Percentiles rank a stretch among this genome's conserved stretches.
Evolutionary conservation across 2,329 filamentous ascomycete species (phyloP).

Genomic region (Arachnopeziza araneosa): DNA sequence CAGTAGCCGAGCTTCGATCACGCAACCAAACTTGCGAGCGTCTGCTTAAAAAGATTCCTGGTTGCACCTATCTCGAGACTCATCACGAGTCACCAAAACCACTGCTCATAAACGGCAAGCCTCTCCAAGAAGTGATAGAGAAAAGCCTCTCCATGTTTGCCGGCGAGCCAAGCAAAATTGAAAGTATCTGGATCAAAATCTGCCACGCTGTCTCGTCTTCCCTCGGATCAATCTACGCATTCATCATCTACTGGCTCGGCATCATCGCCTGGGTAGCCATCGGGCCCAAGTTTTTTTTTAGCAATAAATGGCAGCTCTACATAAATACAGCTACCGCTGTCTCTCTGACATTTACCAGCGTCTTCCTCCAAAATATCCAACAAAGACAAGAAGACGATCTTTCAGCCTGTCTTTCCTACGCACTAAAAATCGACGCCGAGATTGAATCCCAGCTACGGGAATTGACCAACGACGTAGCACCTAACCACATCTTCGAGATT

Average conservation of each 20-base stretch:
- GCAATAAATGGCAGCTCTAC: slow-evolving; percentile 36
- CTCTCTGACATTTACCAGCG: slow-evolving; percentile 36
- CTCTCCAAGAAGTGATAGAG: slow-evolving; percentile 19
- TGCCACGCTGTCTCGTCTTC: slow-evolving; percentile 17
- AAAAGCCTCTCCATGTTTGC: slow-evolving; percentile 6
- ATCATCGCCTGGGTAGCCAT: slow-evolving; percentile 33
- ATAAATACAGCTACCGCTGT: slow-evolving; percentile 41
- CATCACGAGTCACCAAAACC: slow-evolving; percentile 23
- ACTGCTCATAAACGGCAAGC: slow-evolving; percentile 25
- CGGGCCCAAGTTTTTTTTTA: slow-evolving; percentile 28
- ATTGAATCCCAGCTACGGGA: slow-evolving; percentile 32
- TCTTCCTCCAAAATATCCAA: slow-evolving; percentile 37
- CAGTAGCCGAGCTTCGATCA: slow-evolving; percentile 31
- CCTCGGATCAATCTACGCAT: slow-evolving; percentile 30
- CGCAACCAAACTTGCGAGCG: slow-evolving; percentile 29
- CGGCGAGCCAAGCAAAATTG: slow-evolving; percentile 5
- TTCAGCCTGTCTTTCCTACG: slow-evolving; percentile 29
- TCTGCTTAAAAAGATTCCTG: slow-evolving; percentile 28
- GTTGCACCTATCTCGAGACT: slow-evolving; percentile 19
- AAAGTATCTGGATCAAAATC: slow-evolving; percentile 11
- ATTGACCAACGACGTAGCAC: slow-evolving; percentile 30
- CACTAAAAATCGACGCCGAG: slow-evolving; percentile 32
- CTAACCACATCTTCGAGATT: slow-evolving; percentile 32
- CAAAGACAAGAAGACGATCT: slow-evolving; percentile 33
- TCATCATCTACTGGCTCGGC: slow-evolving; percentile 33